Base-by-base conservation (phyloP, 805 yeast species). In the Myxozyma mucilagina region DNA sequence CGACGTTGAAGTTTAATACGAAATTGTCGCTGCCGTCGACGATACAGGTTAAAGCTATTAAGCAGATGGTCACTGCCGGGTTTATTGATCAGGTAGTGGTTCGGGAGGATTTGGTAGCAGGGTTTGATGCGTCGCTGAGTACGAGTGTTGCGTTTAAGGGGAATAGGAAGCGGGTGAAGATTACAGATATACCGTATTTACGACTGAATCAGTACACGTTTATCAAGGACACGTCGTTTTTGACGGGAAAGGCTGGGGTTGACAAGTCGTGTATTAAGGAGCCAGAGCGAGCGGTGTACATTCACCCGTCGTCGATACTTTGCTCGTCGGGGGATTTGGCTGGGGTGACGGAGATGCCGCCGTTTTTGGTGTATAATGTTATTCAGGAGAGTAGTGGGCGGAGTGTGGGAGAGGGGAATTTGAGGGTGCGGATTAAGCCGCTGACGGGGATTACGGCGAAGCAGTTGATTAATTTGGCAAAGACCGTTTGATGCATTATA, bases 31-130 rank as follows among this genome's bases (percentile, higher is more conserved):
- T 39, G 59, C 73, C 41, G 68, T 75, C 80, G 8, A 82, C 83
- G 41, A 71, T 75, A 5, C 99, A 94, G 75, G 71, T 90, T 4
- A 81, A 84, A 56, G 87, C 94, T 0, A 74, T 94, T 64, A 92
- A 90, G 70, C 99, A 94, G 74, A 92, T 94, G 85, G 79, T 93
- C 3, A 83, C 97, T 5, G 87, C 97, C 0, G 99, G 98, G 0
- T 94, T 89, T 69, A 80, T 94, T 43, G 99, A 94, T 73, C 96
- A 89, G 71, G 82, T 93, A 24, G 96, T 96, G 1, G 82, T 90
- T 14, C 80, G 98, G 63, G 92, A 90, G 1, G 97, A 92, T 70
- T 67, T 84, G 36, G 75, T 85, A 6, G 84, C 89, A 18, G 78
- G 85, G 7, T 63, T 1, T 34, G 60, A 47, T 39, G 34, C 47